These are phyloP conservation scores for Xylariaceae sp. DNA, from an alignment of 2,329 filamentous ascomycete genomes.

Conservation along the genomic window DNA sequence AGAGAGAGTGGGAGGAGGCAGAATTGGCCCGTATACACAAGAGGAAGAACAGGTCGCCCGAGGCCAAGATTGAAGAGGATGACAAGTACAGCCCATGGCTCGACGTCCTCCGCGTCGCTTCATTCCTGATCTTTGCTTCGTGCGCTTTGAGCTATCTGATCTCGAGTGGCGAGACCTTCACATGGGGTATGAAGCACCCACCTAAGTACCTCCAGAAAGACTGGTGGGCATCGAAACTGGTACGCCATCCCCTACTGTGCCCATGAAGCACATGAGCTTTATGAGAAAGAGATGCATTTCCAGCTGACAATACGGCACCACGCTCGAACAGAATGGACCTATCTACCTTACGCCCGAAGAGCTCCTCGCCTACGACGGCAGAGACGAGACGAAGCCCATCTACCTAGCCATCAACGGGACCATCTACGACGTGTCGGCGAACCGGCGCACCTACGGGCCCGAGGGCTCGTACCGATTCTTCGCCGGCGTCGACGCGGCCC, in stretches of 20 bases:
- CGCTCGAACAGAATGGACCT: constrained; percentile 48
- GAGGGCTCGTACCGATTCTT: constrained; percentile 86
- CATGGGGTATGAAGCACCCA: constrained; percentile 60
- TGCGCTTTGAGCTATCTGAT: constrained; percentile 70
- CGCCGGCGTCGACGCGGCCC: constrained; percentile 76
- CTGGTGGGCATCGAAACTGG: constrained; percentile 55
- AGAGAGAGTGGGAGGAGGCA: constrained; percentile 16
- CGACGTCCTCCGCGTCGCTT: constrained; percentile 64
- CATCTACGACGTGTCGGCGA: constrained; percentile 76
- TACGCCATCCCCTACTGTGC: constrained; percentile 36
- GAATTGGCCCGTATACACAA: constrained; percentile 18
- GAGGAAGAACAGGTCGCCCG: constrained; percentile 26
- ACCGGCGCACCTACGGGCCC: constrained; percentile 67
- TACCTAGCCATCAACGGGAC: constrained; percentile 87
- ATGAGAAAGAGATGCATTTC: background rate
- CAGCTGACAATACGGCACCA: constrained; percentile 19
- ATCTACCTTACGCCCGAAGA: constrained; percentile 68
- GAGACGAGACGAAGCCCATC: constrained; percentile 67
- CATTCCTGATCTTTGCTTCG: constrained; percentile 60
- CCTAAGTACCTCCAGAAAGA: constrained; percentile 56
- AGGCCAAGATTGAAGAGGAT: constrained; percentile 54
- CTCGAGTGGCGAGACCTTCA: constrained; percentile 62
- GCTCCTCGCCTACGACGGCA: constrained; percentile 72
- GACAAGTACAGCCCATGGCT: constrained; percentile 44
- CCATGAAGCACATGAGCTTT: background rate